A percentile compares a stretch with the other conserved stretches of the same genome.
These are phyloP conservation scores for Penicillium turbatum DNA, from an alignment of 495 filamentous ascomycete genomes.

Conservation along the genomic window DNA sequence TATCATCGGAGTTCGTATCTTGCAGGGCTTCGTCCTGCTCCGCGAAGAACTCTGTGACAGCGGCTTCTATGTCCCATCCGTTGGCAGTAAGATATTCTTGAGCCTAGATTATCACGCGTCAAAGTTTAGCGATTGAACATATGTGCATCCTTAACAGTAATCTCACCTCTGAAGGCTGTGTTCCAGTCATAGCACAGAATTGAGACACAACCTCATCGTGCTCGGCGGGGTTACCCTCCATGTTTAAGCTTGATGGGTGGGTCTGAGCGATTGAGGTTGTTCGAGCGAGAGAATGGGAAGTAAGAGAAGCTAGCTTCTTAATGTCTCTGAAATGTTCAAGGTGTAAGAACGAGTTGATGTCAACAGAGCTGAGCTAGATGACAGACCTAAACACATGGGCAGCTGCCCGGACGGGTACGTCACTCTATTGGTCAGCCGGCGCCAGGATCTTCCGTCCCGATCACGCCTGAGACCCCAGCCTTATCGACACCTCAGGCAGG, in stretches of 20 bases:
- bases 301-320: background rate
- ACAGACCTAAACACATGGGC: conserved; percentile 16
- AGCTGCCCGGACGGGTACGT: conserved; percentile 32
- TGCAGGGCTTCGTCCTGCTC: conserved; percentile 58
- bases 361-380: conserved; percentile 19
- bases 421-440: conserved; percentile 48
- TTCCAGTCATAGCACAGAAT: conserved; percentile 70
- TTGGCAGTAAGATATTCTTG: conserved; percentile 62
- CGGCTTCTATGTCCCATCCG: conserved; percentile 65
- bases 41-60: conserved; percentile 65
- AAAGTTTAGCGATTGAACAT: conserved; percentile 1
- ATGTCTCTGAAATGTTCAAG: background rate
- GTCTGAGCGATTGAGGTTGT: background rate
- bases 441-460: conserved; percentile 27
- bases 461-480: conserved; percentile 1
- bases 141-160: background rate
- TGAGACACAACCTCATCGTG: conserved; percentile 66
- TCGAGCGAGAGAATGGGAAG: background rate
- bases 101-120: conserved; percentile 47
- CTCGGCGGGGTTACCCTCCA: conserved; percentile 54
- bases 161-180: conserved; percentile 59
- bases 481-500: background rate
- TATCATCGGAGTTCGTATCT: conserved; percentile 29
- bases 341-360: conserved; percentile 3
- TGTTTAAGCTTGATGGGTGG: conserved; percentile 25